These are phyloP conservation scores for Ogataea pini DNA, from an alignment of 805 yeast species.

Conservation along the genomic window DNA sequence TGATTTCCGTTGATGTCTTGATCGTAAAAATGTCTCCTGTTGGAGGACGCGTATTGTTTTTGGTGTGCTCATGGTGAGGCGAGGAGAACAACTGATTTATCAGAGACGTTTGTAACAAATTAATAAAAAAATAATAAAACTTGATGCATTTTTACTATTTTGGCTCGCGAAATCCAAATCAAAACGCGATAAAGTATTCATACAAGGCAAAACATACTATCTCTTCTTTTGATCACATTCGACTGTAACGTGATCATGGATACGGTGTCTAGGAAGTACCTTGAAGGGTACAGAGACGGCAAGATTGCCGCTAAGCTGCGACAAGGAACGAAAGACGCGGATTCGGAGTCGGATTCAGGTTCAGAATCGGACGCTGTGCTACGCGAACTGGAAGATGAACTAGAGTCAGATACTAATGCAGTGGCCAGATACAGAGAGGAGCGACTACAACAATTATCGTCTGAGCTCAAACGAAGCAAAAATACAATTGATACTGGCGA, in stretches of 20 bases:
- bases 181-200: too few species aligned
- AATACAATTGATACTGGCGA: conserved; percentile 34
- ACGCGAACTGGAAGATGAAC: conserved; percentile 52
- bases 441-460: conserved; percentile 57
- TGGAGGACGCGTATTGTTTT: neutral
- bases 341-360: conserved; percentile 20
- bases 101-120: neutral
- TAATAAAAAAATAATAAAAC: too few species aligned
- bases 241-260: too few species aligned
- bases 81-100: neutral
- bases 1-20: conserved; percentile 3
- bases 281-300: conserved; percentile 47
- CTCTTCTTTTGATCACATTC: too few species aligned
- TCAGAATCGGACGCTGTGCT: conserved; percentile 40
- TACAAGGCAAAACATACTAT: too few species aligned
- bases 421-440: conserved; percentile 58
- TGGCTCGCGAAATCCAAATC: too few species aligned
- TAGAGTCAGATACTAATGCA: conserved; percentile 44
- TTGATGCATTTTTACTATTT: too few species aligned
- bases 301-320: conserved; percentile 12
- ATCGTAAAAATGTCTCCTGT: neutral
- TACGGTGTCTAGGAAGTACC: conserved; percentile 24
- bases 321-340: conserved; percentile 26
- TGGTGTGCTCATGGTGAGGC: neutral
- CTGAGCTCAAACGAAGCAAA: conserved; percentile 41